A percentile compares a stretch with the other conserved stretches of the same genome.
phyloP scores from a whole-genome alignment of 2,329 filamentous ascomycete species.

The Clonostachys sp. region DNA sequence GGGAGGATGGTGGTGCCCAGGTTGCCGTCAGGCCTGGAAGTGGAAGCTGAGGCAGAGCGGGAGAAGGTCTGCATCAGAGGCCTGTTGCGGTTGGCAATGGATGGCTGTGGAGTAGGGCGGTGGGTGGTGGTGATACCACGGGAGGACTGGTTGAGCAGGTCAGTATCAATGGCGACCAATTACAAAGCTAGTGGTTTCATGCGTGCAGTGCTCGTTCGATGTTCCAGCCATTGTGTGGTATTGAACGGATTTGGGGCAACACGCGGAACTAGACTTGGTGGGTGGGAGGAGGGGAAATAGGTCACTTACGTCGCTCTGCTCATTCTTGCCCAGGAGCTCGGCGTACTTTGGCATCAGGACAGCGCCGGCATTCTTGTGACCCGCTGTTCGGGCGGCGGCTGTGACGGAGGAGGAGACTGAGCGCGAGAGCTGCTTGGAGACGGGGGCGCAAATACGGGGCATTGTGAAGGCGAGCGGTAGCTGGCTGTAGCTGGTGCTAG shows the following conservation, averaged over 20 bases:
- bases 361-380: conserved; percentile 29
- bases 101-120: conserved; percentile 38
- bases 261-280: not conserved
- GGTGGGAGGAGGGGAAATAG: not conserved
- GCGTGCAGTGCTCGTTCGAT: not conserved
- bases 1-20: conserved; percentile 53
- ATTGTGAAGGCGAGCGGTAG: conserved; percentile 17
- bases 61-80: conserved; percentile 63
- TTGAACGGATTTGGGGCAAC: not conserved
- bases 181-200: not conserved
- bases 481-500: not conserved
- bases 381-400: conserved; percentile 22
- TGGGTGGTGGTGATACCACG: conserved; percentile 41
- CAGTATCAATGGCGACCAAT: too few species aligned
- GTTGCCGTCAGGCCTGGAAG: conserved; percentile 27
- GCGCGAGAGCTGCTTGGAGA: conserved; percentile 44
- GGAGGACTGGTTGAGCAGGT: conserved; percentile 14
- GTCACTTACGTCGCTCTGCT: conserved; percentile 33
- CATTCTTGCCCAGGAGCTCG: conserved; percentile 32
- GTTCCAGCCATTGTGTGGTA: not conserved
- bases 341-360: conserved; percentile 41
- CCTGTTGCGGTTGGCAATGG: conserved; percentile 37
- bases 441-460: conserved; percentile 45
- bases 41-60: conserved; percentile 39
- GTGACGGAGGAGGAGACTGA: conserved; percentile 36